A percentile compares a stretch with the other conserved stretches of the same genome.
Evolutionary conservation across 2,329 filamentous ascomycete genomes (phyloP).

Genomic region (Nothomitra cinnamomea): DNA sequence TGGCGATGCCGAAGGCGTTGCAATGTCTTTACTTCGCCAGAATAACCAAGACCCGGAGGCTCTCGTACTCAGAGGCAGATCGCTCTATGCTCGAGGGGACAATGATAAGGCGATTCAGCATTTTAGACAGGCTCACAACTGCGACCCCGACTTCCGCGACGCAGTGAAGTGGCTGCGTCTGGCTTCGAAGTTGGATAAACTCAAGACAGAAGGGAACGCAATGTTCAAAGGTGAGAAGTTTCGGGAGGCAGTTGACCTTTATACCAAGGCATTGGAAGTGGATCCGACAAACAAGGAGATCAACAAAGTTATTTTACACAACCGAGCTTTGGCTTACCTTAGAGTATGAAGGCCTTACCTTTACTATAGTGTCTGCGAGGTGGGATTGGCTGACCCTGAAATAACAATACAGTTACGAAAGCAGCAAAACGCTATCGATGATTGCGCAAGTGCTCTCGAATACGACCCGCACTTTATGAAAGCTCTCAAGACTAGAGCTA

Average conservation of each 20-base stretch:
- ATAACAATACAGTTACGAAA: conserved; percentile 47
- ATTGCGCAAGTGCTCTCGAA: conserved; percentile 70
- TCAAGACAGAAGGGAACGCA: conserved; percentile 83
- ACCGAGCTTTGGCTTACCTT: conserved; percentile 71
- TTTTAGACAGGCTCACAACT: conserved; percentile 74
- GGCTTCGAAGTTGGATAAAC: conserved; percentile 80
- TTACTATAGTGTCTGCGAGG: background rate
- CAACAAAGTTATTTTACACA: conserved; percentile 88
- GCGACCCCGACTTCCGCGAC: conserved; percentile 80
- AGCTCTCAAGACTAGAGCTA: conserved; percentile 85
- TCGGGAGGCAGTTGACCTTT: conserved; percentile 68
- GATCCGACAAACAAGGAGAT: conserved; percentile 81
- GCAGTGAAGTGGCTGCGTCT: conserved; percentile 78
- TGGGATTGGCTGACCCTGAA: no score
- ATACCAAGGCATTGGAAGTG: conserved; percentile 64
- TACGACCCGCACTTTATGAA: conserved; percentile 78
- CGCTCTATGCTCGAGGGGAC: conserved; percentile 80
- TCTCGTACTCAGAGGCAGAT: conserved; percentile 71
- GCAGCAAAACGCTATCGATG: conserved; percentile 62
- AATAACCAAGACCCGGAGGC: conserved; percentile 92
- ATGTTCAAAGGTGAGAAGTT: conserved; percentile 77
- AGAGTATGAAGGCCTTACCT: conserved; percentile 25
- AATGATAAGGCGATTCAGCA: conserved; percentile 89
- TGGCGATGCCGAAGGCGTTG: conserved; percentile 82
- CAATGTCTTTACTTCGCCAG: conserved; percentile 67